Conservation (phyloP, 306 rosid species). For the Trifolium subterraneum region DNA sequence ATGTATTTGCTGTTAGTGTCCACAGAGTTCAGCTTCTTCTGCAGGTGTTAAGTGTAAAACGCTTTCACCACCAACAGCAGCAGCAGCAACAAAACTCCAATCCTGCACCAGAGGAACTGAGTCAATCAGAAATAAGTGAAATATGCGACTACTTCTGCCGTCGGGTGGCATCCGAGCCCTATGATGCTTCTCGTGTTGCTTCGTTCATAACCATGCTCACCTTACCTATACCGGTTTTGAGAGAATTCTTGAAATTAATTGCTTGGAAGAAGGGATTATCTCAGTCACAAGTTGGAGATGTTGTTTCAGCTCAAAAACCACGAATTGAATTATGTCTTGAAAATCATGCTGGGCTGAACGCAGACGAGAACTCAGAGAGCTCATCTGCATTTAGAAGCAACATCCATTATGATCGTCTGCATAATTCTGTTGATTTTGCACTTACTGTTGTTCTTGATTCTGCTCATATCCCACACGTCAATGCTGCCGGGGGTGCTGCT, state of each 20-base stretch:
- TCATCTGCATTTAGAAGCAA: constrained; percentile 85
- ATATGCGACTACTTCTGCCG: constrained; percentile 99
- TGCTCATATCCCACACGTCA: constrained; percentile 83
- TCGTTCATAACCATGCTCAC: constrained; percentile 98
- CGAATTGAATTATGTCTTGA: constrained; percentile 98
- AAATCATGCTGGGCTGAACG: constrained; percentile 78
- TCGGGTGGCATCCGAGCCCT: constrained; percentile 98
- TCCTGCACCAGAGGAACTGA: constrained; percentile 86
- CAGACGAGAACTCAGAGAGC: constrained; percentile 60
- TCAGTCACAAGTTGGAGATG: constrained; percentile 88
- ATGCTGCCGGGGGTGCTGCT: constrained; percentile 98
- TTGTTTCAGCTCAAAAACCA: constrained; percentile 85
- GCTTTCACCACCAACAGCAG: constrained; percentile 94
- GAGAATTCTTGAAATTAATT: constrained; percentile 95
- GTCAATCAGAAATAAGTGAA: constrained; percentile 85
- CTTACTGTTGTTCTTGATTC: constrained; percentile 97
- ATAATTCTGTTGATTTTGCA: constrained; percentile 91
- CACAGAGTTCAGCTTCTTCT: constrained; percentile 99
- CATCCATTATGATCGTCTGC: constrained; percentile 87
- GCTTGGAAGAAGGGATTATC: constrained; percentile 95
- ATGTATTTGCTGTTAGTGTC: constrained; percentile 99
- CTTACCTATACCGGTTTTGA: constrained; percentile 84
- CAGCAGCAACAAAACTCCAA: constrained; percentile 80
- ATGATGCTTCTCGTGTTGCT: constrained; percentile 99
- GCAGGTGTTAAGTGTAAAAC: constrained; percentile 97